Percentiles rank a stretch among this genome's conserved stretches.
phyloP scores from a whole-genome alignment of 352 stramenopile genomes.

The Globisporangium okanoganense region DNA sequence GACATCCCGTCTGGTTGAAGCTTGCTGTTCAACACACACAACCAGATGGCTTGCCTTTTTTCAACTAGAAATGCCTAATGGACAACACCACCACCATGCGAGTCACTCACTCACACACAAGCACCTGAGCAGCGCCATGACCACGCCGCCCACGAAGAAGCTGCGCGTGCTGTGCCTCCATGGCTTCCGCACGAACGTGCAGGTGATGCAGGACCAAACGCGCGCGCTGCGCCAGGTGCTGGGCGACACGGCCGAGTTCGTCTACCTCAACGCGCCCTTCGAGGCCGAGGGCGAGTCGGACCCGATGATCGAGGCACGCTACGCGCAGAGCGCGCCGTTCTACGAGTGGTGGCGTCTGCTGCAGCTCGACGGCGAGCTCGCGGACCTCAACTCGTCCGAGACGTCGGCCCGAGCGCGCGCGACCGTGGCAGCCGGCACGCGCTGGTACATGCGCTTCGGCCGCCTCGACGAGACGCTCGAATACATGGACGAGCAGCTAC shows the following conservation, averaged over 20 bases:
- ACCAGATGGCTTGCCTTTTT: background rate
- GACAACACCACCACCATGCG: background rate
- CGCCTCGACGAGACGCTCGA: conserved; percentile 26
- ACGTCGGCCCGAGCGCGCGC: background rate
- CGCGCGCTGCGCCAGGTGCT: conserved; percentile 31
- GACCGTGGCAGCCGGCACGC: conserved; percentile 14
- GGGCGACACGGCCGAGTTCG: conserved; percentile 30
- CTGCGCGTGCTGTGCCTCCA: conserved; percentile 51
- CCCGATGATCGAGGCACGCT: conserved; percentile 28
- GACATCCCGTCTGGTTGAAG: conserved; percentile 7
- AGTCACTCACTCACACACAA: background rate
- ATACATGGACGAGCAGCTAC: conserved; percentile 31
- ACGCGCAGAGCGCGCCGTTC: conserved; percentile 27
- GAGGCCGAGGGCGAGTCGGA: conserved; percentile 32
- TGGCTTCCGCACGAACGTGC: conserved; percentile 46
- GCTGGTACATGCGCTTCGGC: conserved; percentile 23
- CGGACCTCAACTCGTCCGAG: conserved; percentile 5
- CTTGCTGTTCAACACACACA: background rate
- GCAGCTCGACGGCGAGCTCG: background rate
- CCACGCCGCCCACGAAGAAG: conserved; percentile 12
- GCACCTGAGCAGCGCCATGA: background rate
- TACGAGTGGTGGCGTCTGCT: conserved; percentile 32
- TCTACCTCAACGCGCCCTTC: conserved; percentile 37
- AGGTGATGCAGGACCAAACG: conserved; percentile 43
- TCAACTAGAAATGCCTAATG: background rate